Conservation (phyloP, 2,329 filamentous ascomycete genomes). For the Microdochium paspali region DNA sequence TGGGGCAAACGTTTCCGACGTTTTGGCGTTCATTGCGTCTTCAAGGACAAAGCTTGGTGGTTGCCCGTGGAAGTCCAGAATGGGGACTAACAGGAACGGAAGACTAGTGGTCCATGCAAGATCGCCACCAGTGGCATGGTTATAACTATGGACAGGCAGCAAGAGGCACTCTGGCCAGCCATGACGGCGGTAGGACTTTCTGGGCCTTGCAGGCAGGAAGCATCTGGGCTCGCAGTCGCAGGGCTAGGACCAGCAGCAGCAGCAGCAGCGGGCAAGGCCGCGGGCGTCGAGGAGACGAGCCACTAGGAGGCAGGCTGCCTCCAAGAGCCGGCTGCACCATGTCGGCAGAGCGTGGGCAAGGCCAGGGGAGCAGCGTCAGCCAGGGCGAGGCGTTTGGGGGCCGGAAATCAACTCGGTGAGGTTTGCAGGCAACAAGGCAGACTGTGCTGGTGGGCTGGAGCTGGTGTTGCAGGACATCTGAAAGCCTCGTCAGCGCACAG, state of each 20-base stretch:
- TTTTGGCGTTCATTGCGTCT: background rate
- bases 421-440: slow-evolving; percentile 26
- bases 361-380: slow-evolving; percentile 10
- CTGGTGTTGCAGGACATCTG: slow-evolving; percentile 2
- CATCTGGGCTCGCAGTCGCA: slow-evolving; percentile 15
- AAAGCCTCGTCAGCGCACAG: slow-evolving; percentile 18
- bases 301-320: slow-evolving; percentile 19
- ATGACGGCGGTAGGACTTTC: slow-evolving; percentile 22
- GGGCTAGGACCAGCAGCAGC: slow-evolving; percentile 17
- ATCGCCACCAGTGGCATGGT: slow-evolving; percentile 20
- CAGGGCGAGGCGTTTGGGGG: slow-evolving; percentile 16
- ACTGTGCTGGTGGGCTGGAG: slow-evolving; percentile 12
- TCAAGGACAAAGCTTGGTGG: background rate
- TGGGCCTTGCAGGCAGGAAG: slow-evolving; percentile 12
- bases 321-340: slow-evolving; percentile 13
- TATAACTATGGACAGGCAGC: slow-evolving; percentile 16
- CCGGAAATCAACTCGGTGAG: slow-evolving; percentile 21
- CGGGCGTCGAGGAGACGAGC: slow-evolving; percentile 11
- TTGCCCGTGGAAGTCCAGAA: background rate
- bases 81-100: background rate
- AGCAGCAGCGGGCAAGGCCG: slow-evolving; percentile 18
- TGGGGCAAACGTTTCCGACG: background rate
- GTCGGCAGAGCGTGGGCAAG: slow-evolving; percentile 18
- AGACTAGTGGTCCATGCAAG: slow-evolving; percentile 7
- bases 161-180: slow-evolving; percentile 7